Conservation (phyloP, 2,329 filamentous ascomycete species). For the Metarhizium sp. region DNA sequence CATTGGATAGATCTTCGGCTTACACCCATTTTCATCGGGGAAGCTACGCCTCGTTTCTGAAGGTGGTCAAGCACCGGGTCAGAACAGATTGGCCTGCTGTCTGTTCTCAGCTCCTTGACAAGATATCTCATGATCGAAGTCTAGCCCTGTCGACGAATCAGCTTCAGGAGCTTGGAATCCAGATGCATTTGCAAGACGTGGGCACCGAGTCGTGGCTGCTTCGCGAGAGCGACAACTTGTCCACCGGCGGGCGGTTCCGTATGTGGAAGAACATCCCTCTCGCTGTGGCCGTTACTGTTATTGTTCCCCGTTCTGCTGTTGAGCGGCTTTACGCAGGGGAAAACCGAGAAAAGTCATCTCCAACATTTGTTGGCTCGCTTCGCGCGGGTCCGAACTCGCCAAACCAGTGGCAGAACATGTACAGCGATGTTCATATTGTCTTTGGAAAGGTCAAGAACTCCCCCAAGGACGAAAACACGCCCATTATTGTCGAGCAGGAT, state of each 20-base stretch:
- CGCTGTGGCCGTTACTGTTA: constrained; percentile 26
- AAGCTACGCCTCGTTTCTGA: too few relatives aligned
- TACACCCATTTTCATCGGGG: too few relatives aligned
- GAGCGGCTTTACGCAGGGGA: constrained; percentile 16
- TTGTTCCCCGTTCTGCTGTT: constrained; percentile 21
- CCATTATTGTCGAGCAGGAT: constrained; percentile 11
- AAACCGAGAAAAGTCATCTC: constrained; percentile 4
- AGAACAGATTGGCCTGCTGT: too few relatives aligned
- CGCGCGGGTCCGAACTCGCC: too few relatives aligned
- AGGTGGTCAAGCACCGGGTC: too few relatives aligned
- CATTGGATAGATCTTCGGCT: too few relatives aligned
- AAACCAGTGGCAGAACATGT: constrained; percentile 24
- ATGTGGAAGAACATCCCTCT: constrained; percentile 28
- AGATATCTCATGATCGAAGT: constrained; percentile 10
- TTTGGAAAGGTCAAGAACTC: constrained; percentile 28
- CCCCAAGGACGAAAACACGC: constrained; percentile 17
- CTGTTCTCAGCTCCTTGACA: constrained; percentile 2
- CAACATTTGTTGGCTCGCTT: too few relatives aligned
- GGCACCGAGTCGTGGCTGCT: constrained; percentile 21
- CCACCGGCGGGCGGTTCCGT: constrained; percentile 19
- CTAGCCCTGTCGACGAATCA: constrained; percentile 16
- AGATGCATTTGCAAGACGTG: constrained; percentile 26
- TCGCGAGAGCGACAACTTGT: constrained; percentile 11
- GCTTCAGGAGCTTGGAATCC: constrained; percentile 24
- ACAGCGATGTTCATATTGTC: constrained; percentile 28